Evolutionary conservation across 768 basidiomycete genomes (phyloP), one percentile per base, ranked within the genome.

Genomic region (Lyophyllum decastes): DNA sequence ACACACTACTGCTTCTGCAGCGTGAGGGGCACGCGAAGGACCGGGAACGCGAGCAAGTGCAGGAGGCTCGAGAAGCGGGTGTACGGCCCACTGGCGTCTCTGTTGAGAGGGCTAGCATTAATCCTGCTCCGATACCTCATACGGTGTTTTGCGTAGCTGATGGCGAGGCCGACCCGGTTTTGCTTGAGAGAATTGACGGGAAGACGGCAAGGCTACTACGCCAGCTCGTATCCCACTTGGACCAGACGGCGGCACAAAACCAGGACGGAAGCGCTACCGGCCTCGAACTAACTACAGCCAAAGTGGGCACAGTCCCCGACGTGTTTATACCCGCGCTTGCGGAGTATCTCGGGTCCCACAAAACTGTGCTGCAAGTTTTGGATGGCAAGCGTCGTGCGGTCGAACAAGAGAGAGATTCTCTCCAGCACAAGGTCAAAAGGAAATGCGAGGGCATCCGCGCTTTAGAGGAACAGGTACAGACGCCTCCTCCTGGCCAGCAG

Each of bases 311-410:
- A 7, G 17, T 56, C 21, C 44, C 61, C 4, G 46, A 46, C 11
- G 4, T 11, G 17, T 59, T 58, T 2, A 35, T 59, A 2, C 54
- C 61, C 8, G 43, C 35, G 21, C 40, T 62, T 10, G 46, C 57
- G 5, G 57, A 56, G 34, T 59, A 59, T 26, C 26, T 62, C 49
- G n/a, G n/a, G n/a, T n/a, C 27, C 2, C 51, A 59, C 25, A 49
- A 33, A 17, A 34, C 34, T 21, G 43, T 17, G 7, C 6, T 62
- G n/a, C 49, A 30, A 6, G 47, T 46, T 10, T 19, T 52, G 8
- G 27, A 56, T 22, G 47, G 35, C n/a, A 24, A 59, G n/a, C 2
- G 25, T 4, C 40, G 35, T 25, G 50, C 41, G 10, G 19, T 11
- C 8, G 53, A 51, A 30, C 10, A 30, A n/a, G n/a, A n/a, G n/a